Percentiles rank a stretch among this genome's conserved stretches.
phyloP scores from a whole-genome alignment of 1,284 basidiomycete species.

The Schizophyllum amplum region DNA sequence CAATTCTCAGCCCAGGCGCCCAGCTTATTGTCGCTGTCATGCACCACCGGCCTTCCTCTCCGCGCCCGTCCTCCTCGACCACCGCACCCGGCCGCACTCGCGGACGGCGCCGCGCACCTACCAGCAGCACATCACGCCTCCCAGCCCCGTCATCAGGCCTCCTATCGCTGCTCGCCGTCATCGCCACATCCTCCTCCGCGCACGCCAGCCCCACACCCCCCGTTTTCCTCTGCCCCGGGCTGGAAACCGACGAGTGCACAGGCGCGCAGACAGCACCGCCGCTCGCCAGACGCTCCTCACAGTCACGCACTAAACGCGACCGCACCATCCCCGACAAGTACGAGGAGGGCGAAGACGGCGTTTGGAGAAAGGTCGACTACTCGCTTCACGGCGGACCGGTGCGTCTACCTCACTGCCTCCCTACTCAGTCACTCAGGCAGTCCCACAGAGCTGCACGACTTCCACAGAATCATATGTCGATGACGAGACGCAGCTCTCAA shows the following conservation, averaged over 20 bases:
- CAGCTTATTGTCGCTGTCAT: too few relatives aligned
- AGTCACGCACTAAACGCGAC: slow-evolving; percentile 3
- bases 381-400: slow-evolving; percentile 57
- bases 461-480: slow-evolving; percentile 17
- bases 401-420: background rate
- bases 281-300: background rate
- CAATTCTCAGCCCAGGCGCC: background rate
- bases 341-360: slow-evolving; percentile 43
- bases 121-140: background rate
- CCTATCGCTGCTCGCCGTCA: background rate
- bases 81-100: background rate
- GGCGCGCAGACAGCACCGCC: slow-evolving; percentile 7
- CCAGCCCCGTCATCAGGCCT: background rate
- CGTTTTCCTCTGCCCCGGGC: background rate
- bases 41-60: background rate
- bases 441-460: background rate
- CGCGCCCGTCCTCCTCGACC: background rate
- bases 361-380: slow-evolving; percentile 56
- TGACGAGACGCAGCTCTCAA: slow-evolving; percentile 13
- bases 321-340: slow-evolving; percentile 47
- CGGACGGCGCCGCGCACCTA: background rate
- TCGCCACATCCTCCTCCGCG: background rate
- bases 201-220: background rate
- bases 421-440: background rate
- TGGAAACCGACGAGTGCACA: background rate